Evolutionary conservation across 768 basidiomycete genomes (phyloP).

Genomic region (Serendipita sp.): DNA sequence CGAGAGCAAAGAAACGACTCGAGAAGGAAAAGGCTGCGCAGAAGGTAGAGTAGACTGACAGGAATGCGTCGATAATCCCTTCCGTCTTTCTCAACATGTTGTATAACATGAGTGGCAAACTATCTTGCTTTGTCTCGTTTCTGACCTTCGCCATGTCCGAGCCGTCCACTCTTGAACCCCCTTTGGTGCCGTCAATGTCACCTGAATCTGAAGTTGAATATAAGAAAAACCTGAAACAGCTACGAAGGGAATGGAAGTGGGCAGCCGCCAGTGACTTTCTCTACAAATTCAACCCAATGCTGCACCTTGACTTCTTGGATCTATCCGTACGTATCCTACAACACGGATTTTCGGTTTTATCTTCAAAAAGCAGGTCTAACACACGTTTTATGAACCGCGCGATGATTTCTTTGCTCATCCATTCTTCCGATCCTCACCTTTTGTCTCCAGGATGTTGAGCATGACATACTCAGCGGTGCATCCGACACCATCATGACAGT

Average conservation of each 20-base stretch:
- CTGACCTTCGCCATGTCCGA: neutral
- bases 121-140: neutral
- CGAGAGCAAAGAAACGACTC: slow-evolving; percentile 5
- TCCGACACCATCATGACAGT: neutral
- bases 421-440: neutral
- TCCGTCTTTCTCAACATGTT: too few species aligned
- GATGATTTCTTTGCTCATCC: neutral
- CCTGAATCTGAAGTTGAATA: neutral
- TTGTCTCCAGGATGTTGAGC: slow-evolving; percentile 51
- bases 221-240: slow-evolving; percentile 15
- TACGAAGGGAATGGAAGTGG: slow-evolving; percentile 84
- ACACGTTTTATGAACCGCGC: neutral
- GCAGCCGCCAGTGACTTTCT: slow-evolving; percentile 85
- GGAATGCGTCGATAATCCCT: too few species aligned
- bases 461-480: slow-evolving; percentile 50
- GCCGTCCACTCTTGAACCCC: neutral
- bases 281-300: slow-evolving; percentile 61
- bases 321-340: slow-evolving; percentile 32
- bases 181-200: neutral
- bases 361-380: neutral
- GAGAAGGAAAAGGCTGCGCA: neutral
- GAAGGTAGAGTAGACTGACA: neutral
- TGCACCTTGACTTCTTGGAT: slow-evolving; percentile 56
- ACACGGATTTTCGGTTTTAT: neutral
- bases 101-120: too few species aligned